phyloP scores from a whole-genome alignment of 2,329 filamentous ascomycete species.

The Rhinocladiella similis region DNA sequence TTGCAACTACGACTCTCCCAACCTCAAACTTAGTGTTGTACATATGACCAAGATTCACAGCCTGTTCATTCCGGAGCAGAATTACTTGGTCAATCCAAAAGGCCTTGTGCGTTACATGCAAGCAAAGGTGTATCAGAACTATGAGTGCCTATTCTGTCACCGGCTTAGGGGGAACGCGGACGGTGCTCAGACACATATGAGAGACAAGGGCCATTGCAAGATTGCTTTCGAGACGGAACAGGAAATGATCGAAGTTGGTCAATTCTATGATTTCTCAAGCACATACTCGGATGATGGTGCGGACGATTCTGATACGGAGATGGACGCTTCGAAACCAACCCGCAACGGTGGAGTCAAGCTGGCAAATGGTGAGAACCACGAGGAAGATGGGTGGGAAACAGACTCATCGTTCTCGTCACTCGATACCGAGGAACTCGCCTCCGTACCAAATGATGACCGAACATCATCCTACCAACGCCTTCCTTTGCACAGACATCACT shows the following conservation, averaged over 20 bases:
- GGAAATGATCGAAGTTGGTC: constrained; percentile 90
- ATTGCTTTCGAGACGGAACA: constrained; percentile 87
- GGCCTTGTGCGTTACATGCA: constrained; percentile 78
- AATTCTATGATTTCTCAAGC: constrained; percentile 95
- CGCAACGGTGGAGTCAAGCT: constrained; percentile 64
- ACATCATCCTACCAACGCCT: constrained; percentile 72
- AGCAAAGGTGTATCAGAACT: constrained; percentile 73
- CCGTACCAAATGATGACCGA: constrained; percentile 73
- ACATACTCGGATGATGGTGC: constrained; percentile 84
- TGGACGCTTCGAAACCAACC: constrained; percentile 49
- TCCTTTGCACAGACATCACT: constrained; percentile 72
- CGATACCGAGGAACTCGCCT: constrained; percentile 76
- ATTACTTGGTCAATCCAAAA: constrained; percentile 78
- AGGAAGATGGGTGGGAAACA: constrained; percentile 87
- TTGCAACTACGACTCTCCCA: constrained; percentile 83
- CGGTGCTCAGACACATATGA: constrained; percentile 94
- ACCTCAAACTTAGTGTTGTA: constrained; percentile 70
- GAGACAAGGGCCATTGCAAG: constrained; percentile 94
- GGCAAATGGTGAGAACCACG: constrained; percentile 40
- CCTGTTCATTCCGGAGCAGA: constrained; percentile 91
- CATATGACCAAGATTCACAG: constrained; percentile 94
- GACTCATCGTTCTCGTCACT: constrained; percentile 88
- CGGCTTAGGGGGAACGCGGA: constrained; percentile 76
- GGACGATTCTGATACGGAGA: constrained; percentile 60
- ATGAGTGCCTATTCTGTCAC: constrained; percentile 86